A percentile compares a stretch with the other conserved stretches of the same genome.
These are phyloP conservation scores for Leccinum griseonigrum DNA, from an alignment of 1,284 basidiomycete species.

Conservation along the genomic window DNA sequence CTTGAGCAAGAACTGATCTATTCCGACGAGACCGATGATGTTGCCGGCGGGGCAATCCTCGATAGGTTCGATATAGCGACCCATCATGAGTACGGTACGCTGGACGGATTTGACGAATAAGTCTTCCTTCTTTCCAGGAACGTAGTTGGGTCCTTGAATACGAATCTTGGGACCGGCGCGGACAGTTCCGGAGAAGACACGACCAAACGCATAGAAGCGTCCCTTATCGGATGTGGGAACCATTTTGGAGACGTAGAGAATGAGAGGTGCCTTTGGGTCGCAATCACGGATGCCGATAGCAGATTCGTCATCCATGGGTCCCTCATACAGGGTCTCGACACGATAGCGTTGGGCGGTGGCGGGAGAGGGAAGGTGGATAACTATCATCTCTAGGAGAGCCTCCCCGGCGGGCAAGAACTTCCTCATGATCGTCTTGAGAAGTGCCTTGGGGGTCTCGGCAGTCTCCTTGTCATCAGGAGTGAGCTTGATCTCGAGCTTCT, in stretches of 20 bases:
- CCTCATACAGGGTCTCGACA: slow-evolving; percentile 99
- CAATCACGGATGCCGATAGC: slow-evolving; percentile 99
- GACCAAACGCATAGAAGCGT: slow-evolving; percentile 99
- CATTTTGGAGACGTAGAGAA: slow-evolving; percentile 99
- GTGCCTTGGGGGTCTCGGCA: slow-evolving; percentile 80
- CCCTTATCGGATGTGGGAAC: slow-evolving; percentile 99
- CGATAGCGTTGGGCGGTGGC: slow-evolving; percentile 97
- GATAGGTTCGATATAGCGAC: slow-evolving; percentile 97
- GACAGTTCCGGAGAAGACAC: slow-evolving; percentile 99
- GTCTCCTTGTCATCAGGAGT: slow-evolving; percentile 81
- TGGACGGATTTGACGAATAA: slow-evolving; percentile 98
- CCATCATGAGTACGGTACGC: slow-evolving; percentile 99
- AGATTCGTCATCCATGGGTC: slow-evolving; percentile 99
- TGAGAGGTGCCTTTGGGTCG: slow-evolving; percentile 95
- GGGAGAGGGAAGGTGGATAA: slow-evolving; percentile 98
- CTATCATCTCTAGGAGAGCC: slow-evolving; percentile 99
- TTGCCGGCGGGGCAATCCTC: slow-evolving; percentile 99
- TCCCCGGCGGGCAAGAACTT: slow-evolving; percentile 99
- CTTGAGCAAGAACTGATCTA: slow-evolving; percentile 99
- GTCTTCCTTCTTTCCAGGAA: slow-evolving; percentile 99
- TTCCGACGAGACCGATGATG: slow-evolving; percentile 99
- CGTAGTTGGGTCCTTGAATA: slow-evolving; percentile 99
- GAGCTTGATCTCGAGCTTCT: slow-evolving; percentile 97
- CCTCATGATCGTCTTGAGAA: slow-evolving; percentile 98
- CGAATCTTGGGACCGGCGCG: slow-evolving; percentile 97